Base-by-base conservation (phyloP, 1,284 basidiomycete species). In the Athelia psychrophila region DNA sequence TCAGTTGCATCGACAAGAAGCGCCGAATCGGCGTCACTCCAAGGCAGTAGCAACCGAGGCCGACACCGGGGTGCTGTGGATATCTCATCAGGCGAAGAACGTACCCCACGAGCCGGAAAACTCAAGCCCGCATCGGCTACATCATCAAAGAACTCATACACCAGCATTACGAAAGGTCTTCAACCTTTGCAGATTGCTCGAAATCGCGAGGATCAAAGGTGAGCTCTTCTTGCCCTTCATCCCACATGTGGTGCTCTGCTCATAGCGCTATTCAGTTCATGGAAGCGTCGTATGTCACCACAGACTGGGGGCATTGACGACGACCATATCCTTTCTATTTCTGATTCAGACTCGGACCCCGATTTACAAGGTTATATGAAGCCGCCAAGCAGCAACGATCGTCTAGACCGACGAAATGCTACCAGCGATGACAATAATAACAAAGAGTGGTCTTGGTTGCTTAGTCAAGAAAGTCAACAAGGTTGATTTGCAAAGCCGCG, bases 181-280 rank as follows among this genome's bases (percentile, higher is more conserved):
- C 24, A 8, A 2, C 64, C 64, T 15, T 47, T 65, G 20, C 56
- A 57, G 33, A 8, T 51, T 10, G 60, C 58, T 15, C 62, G 57
- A 22, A n/a, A 42, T n/a, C 6, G 38, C 6, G 8, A 42, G 20
- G 16, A 5, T 6, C n/a, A 42, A 42, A 22, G n/a, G 38, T 42
- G 20, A 42, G 38, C 20, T 18, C 9, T n/a, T 22, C n/a, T 6
- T 42, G n/a, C 5, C 20, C 6, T n/a, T 18, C 33, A 35, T 35
- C n/a, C n/a, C 33, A 35, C 12, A 35, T 35, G n/a, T 8, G 16
- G 6, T 42, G 5, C 38, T 22, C n/a, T 42, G 38, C 16, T 22
- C 6, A 42, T 42, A 5, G 9, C 38, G 9, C n/a, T 16, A n/a
- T n/a, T 6, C 38, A 42, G 38, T 42, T 22, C n/a, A 8, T 42